Percentiles rank a stretch among this genome's conserved stretches.
Conservation (phyloP, 441 rosid genomes). For the Pelargonium citronellum region DNA sequence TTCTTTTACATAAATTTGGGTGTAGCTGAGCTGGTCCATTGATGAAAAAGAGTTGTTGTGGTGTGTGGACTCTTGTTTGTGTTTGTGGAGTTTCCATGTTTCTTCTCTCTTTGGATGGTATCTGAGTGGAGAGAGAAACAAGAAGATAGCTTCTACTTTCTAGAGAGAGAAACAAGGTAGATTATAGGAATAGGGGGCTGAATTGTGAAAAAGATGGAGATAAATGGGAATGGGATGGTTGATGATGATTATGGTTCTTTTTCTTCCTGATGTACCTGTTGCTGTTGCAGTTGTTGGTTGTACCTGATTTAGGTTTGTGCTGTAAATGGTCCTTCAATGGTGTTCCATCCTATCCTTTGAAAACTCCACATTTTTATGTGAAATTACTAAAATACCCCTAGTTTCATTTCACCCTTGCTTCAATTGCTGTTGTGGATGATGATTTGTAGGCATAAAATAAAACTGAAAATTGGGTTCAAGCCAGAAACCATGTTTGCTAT, state of each 20-base stretch:
- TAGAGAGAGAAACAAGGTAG: background rate
- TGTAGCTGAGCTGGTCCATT: constrained; percentile 52
- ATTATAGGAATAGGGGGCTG: no score
- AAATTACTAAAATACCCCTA: background rate
- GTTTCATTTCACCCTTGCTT: background rate
- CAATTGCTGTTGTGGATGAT: background rate
- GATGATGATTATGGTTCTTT: background rate
- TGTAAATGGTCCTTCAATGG: no score
- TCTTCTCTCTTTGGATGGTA: constrained; percentile 17
- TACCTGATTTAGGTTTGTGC: background rate
- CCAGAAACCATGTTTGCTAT: background rate
- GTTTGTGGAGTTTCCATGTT: constrained; percentile 29
- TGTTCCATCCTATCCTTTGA: no score
- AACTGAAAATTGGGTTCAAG: no score
- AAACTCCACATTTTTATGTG: background rate
- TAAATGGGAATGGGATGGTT: background rate
- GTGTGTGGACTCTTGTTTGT: constrained; percentile 32
- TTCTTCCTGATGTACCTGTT: background rate
- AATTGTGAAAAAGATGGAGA: background rate
- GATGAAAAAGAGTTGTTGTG: constrained; percentile 28
- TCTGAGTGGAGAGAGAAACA: background rate
- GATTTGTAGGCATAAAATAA: no score
- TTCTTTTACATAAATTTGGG: constrained; percentile 38
- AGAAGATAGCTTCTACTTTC: background rate
- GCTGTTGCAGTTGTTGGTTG: background rate